These are phyloP conservation scores for Aurifilum marmelostoma DNA, from an alignment of 2,329 filamentous ascomycete genomes.

Conservation along the genomic window DNA sequence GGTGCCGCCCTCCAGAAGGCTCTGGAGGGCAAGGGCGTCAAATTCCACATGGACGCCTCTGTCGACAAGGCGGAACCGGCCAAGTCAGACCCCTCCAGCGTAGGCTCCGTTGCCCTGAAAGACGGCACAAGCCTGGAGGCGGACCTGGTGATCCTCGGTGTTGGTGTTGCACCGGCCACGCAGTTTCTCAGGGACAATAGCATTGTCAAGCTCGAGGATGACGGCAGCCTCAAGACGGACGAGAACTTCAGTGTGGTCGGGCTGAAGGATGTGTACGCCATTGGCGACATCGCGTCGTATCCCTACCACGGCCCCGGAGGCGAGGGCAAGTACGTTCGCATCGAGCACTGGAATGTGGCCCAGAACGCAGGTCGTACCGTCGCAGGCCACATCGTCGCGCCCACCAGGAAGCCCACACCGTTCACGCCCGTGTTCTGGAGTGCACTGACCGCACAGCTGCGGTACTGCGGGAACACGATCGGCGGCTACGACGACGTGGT, in stretches of 20 bases:
- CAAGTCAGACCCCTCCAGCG: conserved; percentile 65
- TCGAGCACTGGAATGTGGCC: conserved; percentile 99
- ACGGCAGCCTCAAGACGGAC: conserved; percentile 84
- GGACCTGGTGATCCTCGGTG: conserved; percentile 88
- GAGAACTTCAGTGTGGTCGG: conserved; percentile 77
- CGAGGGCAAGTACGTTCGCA: conserved; percentile 72
- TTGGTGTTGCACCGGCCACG: conserved; percentile 86
- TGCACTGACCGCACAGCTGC: conserved; percentile 82
- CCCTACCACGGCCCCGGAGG: conserved; percentile 91
- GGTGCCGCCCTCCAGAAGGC: conserved; percentile 78
- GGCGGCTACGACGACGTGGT: conserved; percentile 85
- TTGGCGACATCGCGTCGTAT: conserved; percentile 94
- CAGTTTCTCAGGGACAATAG: conserved; percentile 77
- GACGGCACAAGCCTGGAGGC: conserved; percentile 84
- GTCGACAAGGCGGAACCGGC: conserved; percentile 85
- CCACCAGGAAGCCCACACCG: conserved; percentile 61
- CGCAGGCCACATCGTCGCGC: conserved; percentile 74
- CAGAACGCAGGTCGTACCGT: conserved; percentile 87
- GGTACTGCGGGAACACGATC: conserved; percentile 88
- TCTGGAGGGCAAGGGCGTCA: conserved; percentile 84
- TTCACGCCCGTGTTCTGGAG: conserved; percentile 99
- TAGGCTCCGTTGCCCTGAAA: conserved; percentile 81
- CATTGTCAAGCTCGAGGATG: conserved; percentile 71
- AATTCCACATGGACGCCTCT: conserved; percentile 79
- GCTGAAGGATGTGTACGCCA: conserved; percentile 82